These are phyloP conservation scores for Podospora fimiseda DNA, from an alignment of 495 filamentous ascomycete genomes.

Conservation along the genomic window DNA sequence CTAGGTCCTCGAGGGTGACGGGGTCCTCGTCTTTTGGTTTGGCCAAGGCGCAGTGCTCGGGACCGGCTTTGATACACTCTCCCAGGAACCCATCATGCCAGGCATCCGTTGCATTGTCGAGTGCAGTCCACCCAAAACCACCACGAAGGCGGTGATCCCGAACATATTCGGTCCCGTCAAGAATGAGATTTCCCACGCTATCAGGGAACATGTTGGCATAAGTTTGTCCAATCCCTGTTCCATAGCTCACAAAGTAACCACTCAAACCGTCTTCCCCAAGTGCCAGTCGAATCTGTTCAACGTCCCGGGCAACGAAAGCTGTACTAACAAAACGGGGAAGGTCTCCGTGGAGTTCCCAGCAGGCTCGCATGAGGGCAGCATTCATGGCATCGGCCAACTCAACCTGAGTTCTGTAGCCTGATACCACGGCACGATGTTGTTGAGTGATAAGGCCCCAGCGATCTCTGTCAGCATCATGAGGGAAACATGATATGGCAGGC, in stretches of 20 bases:
- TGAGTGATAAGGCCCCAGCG: constrained; percentile 35
- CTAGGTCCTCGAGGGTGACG: constrained; percentile 29
- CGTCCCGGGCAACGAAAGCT: constrained; percentile 41
- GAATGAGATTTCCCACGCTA: constrained; percentile 40
- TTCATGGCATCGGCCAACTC: constrained; percentile 35
- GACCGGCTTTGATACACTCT: constrained; percentile 41
- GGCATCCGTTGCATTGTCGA: constrained; percentile 42
- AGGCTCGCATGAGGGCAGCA: constrained; percentile 37
- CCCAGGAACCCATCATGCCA: constrained; percentile 45
- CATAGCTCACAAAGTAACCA: constrained; percentile 66
- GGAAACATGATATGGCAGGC: constrained; percentile 46
- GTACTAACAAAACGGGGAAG: constrained; percentile 37
- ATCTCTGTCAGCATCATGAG: constrained; percentile 35
- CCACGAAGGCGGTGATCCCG: constrained; percentile 41
- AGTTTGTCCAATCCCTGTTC: constrained; percentile 57
- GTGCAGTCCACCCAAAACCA: constrained; percentile 40
- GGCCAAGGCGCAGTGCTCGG: constrained; percentile 36
- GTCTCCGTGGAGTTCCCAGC: constrained; percentile 40
- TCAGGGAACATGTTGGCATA: constrained; percentile 45
- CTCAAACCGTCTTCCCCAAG: constrained; percentile 45
- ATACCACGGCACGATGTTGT: constrained; percentile 32
- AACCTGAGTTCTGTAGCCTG: constrained; percentile 27
- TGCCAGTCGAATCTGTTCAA: constrained; percentile 45
- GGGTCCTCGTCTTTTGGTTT: constrained; percentile 21
- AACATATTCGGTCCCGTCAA: constrained; percentile 47